These are phyloP conservation scores for Vitis labrusca DNA, from an alignment of 164 flowering plant genomes.

Conservation along the genomic window DNA sequence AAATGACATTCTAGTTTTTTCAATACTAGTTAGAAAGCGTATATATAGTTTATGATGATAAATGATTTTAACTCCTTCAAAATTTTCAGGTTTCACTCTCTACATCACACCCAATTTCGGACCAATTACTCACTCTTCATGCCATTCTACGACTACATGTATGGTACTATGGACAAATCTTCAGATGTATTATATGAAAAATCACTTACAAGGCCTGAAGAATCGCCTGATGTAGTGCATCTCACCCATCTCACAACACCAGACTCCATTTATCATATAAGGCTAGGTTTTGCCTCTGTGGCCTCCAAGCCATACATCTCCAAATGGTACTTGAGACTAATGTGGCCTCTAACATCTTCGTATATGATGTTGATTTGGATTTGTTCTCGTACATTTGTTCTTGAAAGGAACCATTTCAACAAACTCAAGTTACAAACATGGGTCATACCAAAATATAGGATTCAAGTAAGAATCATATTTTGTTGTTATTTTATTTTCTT, in stretches of 20 bases:
- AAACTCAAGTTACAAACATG: slow-evolving; percentile 31
- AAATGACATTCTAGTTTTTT: too few relatives aligned
- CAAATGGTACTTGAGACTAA: slow-evolving; percentile 20
- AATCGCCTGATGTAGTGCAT: slow-evolving; percentile 29
- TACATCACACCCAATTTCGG: slow-evolving; percentile 36
- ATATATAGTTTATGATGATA: too few relatives aligned
- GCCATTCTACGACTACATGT: slow-evolving; percentile 40
- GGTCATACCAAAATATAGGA: slow-evolving; percentile 23
- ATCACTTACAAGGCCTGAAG: slow-evolving; percentile 18
- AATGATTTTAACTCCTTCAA: too few relatives aligned
- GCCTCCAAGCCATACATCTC: slow-evolving; percentile 26
- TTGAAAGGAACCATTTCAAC: slow-evolving; percentile 21
- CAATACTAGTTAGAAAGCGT: too few relatives aligned
- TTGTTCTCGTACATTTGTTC: slow-evolving; percentile 23
- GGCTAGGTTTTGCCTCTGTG: slow-evolving; percentile 28
- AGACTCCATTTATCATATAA: slow-evolving; percentile 33
- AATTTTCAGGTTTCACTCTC: slow-evolving; percentile 28
- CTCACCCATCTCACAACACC: slow-evolving; percentile 33
- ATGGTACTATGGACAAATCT: slow-evolving; percentile 33
- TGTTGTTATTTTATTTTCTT: not conserved
- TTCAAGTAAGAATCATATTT: slow-evolving; percentile 17
- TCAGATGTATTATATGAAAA: slow-evolving; percentile 14
- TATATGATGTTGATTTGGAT: slow-evolving; percentile 20
- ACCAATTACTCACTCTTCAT: slow-evolving; percentile 36
- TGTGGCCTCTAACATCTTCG: slow-evolving; percentile 32